Percentiles rank a stretch among this genome's conserved stretches.
phyloP scores from a whole-genome alignment of 108 stramenopile species.

The Cyclotella baltica region DNA sequence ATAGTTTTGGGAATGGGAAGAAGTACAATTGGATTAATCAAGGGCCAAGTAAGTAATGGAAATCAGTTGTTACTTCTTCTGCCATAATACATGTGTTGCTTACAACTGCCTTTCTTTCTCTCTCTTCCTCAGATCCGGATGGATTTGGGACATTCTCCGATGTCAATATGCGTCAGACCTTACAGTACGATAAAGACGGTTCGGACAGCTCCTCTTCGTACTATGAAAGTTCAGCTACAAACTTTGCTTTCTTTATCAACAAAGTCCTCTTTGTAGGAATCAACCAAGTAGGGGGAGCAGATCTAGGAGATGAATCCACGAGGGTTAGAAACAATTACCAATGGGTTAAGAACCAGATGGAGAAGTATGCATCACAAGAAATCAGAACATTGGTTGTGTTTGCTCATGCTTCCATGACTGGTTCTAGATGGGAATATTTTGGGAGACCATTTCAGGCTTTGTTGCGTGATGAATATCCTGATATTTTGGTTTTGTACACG shows the following conservation, averaged over 20 bases:
- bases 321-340: constrained; percentile 31
- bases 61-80: too few relatives aligned
- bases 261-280: constrained; percentile 37
- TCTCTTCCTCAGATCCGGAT: too few relatives aligned
- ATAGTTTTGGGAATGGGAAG: constrained; percentile 44
- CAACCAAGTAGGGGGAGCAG: constrained; percentile 40
- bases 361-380: constrained; percentile 17
- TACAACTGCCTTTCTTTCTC: too few relatives aligned
- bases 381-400: constrained; percentile 43
- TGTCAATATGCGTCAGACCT: constrained; percentile 8
- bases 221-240: constrained; percentile 16
- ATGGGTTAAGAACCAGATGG: constrained; percentile 44
- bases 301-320: constrained; percentile 33
- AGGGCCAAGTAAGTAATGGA: too few relatives aligned
- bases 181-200: constrained; percentile 23
- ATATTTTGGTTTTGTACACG: constrained; percentile 31
- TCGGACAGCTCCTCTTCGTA: background rate
- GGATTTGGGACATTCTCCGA: constrained; percentile 38
- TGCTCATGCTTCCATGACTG: constrained; percentile 37
- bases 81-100: too few relatives aligned
- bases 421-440: constrained; percentile 24
- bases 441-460: constrained; percentile 34
- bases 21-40: constrained; percentile 13
- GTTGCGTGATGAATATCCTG: constrained; percentile 23
- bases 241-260: constrained; percentile 40